These are phyloP conservation scores for Oryza glumipatula DNA, from an alignment of 176 grass and related monocot genomes.

Conservation along the genomic window DNA sequence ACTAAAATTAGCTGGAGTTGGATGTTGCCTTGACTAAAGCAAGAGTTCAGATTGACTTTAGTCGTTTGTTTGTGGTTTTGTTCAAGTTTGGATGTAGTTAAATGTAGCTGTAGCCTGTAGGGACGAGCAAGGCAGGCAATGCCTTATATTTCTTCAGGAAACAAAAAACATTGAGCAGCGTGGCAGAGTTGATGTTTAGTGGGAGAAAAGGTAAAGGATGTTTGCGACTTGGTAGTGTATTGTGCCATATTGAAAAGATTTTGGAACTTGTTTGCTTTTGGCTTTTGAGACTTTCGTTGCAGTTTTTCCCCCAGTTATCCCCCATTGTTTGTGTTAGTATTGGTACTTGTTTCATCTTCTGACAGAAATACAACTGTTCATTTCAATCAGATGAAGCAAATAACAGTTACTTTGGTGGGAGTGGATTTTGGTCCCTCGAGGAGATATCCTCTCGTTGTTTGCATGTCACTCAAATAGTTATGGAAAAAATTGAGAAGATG, in stretches of 20 bases:
- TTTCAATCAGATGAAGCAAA: slow-evolving; percentile 18
- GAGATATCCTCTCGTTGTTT: too few relatives aligned
- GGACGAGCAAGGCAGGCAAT: background rate
- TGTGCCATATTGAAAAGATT: slow-evolving; percentile 9
- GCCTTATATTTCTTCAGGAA: slow-evolving; percentile 1
- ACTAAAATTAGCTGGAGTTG: background rate
- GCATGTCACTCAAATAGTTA: too few relatives aligned
- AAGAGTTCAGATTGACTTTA: background rate
- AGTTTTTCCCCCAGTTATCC: background rate
- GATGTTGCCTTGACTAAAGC: slow-evolving; percentile 18
- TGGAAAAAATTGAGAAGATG: too few relatives aligned
- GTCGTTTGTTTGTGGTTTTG: background rate
- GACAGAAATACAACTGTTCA: background rate
- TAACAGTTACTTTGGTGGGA: background rate
- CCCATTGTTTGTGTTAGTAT: background rate
- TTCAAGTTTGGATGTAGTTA: slow-evolving; percentile 14
- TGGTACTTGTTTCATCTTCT: background rate
- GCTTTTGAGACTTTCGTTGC: background rate
- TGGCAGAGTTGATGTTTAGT: background rate
- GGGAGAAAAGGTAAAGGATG: background rate
- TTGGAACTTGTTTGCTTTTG: background rate
- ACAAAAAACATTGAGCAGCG: background rate
- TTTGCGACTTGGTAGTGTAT: background rate
- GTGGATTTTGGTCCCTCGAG: too few relatives aligned
- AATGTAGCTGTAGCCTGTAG: background rate